phyloP scores from a whole-genome alignment of 768 basidiomycete species.

The Leccinum barrowsii region DNA sequence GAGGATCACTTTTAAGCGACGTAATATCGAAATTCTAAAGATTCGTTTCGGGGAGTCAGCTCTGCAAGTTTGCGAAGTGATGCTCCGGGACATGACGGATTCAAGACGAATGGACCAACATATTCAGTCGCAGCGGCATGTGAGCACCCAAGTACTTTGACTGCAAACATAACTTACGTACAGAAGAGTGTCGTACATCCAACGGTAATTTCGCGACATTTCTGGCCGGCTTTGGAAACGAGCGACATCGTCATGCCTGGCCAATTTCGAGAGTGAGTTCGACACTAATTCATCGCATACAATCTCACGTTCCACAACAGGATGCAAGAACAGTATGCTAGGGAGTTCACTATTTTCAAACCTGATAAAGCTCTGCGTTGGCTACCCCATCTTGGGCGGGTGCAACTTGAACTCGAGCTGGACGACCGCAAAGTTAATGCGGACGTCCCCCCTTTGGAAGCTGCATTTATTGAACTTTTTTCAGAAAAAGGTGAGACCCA shows the following conservation, averaged over 20 bases:
- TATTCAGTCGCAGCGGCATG: slow-evolving; percentile 70
- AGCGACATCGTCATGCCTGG: slow-evolving; percentile 78
- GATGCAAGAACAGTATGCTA: slow-evolving; percentile 71
- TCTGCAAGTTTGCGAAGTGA: slow-evolving; percentile 94
- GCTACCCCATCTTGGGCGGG: slow-evolving; percentile 85
- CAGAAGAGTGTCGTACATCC: slow-evolving; percentile 73
- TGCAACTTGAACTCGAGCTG: slow-evolving; percentile 76
- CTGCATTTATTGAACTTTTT: slow-evolving; percentile 86
- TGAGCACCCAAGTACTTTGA: slow-evolving; percentile 32
- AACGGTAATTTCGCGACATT: slow-evolving; percentile 88
- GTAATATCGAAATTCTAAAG: slow-evolving; percentile 92
- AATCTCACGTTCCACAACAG: slow-evolving; percentile 35
- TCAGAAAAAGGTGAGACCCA: slow-evolving; percentile 53
- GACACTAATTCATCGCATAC: not conserved
- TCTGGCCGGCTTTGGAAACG: slow-evolving; percentile 87
- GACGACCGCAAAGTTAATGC: slow-evolving; percentile 73
- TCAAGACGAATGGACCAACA: slow-evolving; percentile 87
- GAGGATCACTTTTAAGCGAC: slow-evolving; percentile 49
- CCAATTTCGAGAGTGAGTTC: slow-evolving; percentile 70
- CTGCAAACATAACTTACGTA: slow-evolving; percentile 4
- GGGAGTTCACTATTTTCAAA: slow-evolving; percentile 78
- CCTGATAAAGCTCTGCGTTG: slow-evolving; percentile 90
- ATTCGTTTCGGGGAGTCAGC: slow-evolving; percentile 92
- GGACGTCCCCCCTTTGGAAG: slow-evolving; percentile 85
- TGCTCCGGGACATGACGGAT: slow-evolving; percentile 96